Base-by-base conservation (phyloP, 2,329 filamentous ascomycete genomes). In the Cladophialophora carrionii region DNA sequence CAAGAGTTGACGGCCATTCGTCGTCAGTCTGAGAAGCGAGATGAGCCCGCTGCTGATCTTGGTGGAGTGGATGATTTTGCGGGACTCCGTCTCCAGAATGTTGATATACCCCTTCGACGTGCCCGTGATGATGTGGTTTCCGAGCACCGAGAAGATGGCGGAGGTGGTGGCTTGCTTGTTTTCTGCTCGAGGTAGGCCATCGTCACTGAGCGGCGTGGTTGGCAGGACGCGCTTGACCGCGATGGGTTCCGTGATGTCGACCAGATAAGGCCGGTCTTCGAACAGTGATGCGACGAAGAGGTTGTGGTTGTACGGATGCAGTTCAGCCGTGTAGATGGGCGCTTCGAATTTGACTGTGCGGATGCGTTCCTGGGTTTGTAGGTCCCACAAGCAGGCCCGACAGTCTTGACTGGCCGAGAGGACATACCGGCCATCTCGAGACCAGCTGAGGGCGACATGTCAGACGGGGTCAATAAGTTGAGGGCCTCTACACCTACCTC, bases 91-190 rank as follows among this genome's bases (percentile, higher is more conserved):
- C 72, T 96, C 91, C 74, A 99, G 95, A 67, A 99, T 91, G 78
- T 99, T 99, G 66, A 99, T 84, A 84, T 92, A 96, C 62, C 95
- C 95, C 77, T 97, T 98, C 72, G 89, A 97, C 4, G 95, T 99
- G 46, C 92, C 96, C 0, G 92, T 88, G 37, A 99, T 85, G 67
- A 99, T 92, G 77, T 98, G 91, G 53, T 93, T 88, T 57, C 95
- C 95, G 0, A 88, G 85, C 0, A 88, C 85, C 0, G 92, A 94
- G 81, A 96, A 99, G 37, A 96, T 88, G 1, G 92, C 91, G 26
- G 92, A 92, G 4, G 94, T 98, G 0, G 95, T 98, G 75, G 92
- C 92, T 76, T 97, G 92, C 75, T 96, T 97, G 12, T 92, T 91
- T 74, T 98, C 94, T 74, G 96, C 91, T 55, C 76, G 75, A 20